Evolutionary conservation across 2,329 filamentous ascomycete species (phyloP), one percentile per base, ranked within the genome.

Genomic region (Claviceps maximensis): DNA sequence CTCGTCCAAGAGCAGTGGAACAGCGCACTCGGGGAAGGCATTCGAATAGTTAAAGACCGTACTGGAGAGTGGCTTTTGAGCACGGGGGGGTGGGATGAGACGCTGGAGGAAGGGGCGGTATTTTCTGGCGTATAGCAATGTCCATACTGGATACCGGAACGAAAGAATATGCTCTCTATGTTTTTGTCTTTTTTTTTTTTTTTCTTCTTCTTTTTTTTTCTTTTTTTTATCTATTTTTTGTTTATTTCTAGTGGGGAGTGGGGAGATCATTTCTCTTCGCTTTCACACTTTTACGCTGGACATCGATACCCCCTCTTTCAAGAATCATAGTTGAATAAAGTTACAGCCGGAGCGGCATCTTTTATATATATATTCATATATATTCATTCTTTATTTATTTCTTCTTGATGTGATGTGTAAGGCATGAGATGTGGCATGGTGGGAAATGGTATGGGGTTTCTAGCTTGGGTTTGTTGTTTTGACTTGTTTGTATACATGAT

Each of bases 1-100:
- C 81, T 90, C 57, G 87, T 97, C 36, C 89, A 95, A 69, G 86
- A 89, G 52, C 89, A 95, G 69, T 97, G 93, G 91, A 75, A 78
- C 38, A 87, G 89, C 61, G 89, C 87, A 5, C 73, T 97, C n/a
- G 91, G 90, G 1, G 82, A 83, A 57, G 80, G 83, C 53, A 76
- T 97, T 60, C 79, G 79, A 56, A 77, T 74, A 17, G 83, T 90
- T 57, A 91, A 87, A 68, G 80, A 82, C 64, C 74, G 85, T 51
- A 84, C 95, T 0, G 83, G 83, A 52, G 77, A 76, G 31, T 90
- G 83, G 71, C 73, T 96, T 59, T 69, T 88, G 57, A 78, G 80
- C 62, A 83, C 82, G 56, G 89, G 87, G n/a, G 91, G 89, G 1
- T 95, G 90, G 88, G 89, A 95, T 59, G 89, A 94, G 68, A 74